Evolutionary conservation across 2,329 filamentous ascomycete species (phyloP), one percentile per base, ranked within the genome.

Genomic region (Epichloe elymi): DNA sequence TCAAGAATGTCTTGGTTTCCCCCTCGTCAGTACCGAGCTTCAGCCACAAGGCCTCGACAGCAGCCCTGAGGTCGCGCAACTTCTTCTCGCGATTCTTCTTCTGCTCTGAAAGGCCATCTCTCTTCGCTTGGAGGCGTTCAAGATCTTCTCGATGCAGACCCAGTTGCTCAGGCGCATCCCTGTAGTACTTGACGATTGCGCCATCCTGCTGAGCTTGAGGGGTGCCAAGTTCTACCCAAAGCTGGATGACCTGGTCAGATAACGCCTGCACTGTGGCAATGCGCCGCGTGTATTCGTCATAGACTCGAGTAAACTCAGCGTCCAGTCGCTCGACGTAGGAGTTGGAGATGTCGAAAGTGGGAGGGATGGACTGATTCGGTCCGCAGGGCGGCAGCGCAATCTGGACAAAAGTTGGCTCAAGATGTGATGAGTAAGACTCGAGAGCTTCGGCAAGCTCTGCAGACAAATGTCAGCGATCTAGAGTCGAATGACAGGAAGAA

Each of bases 151-250:
- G 83, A 64, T 95, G 91, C 35, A 98, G 74, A 8, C 94, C 93
- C 30, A 98, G 78, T 67, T 97, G 91, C 66, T 98, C 93, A 0
- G 93, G 93, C 4, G 89, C 79, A 53, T 96, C 88, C 54, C 88
- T 84, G 65, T 95, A 91, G 66, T 86, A 82, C 66, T 96, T 86
- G 54, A 98, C 85, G 55, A 98, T 94, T 19, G 80, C 75, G 52
- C 76, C 78, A 62, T 98, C 93, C 15, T 91, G 94, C 65, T 97
- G 91, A 30, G 86, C 88, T 64, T 96, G 90, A 0, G 93, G 90
- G 1, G 87, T 95, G 42, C 93, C 93, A 10, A 98, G 80, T 67
- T 98, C 93, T 0, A 88, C 91, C 90, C 93, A 98, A 0, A 98
- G 77, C 59, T 88, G 86, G 60, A 98, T 93, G 53, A 95, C 91